Evolutionary conservation across 495 filamentous ascomycete species (phyloP), one percentile per base, ranked within the genome.

Genomic region (Hapsidospora chrysogenum): DNA sequence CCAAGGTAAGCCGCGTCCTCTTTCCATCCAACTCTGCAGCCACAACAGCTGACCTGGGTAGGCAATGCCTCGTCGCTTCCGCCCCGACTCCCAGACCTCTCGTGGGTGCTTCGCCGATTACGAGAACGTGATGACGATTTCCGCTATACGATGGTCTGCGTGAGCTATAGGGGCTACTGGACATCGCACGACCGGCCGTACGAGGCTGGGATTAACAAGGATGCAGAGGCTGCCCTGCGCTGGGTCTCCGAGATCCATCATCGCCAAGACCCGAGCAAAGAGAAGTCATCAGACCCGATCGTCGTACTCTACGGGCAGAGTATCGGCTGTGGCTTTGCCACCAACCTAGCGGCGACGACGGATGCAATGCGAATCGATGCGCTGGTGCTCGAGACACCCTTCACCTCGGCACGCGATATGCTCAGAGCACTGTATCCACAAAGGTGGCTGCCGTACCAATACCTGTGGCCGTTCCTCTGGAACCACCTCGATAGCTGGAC

Each of bases 81-180:
- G 14, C 71, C 80, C 17, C 68, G 80, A 1, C 54, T 87, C 16
- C 79, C 79, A 4, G 53, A 71, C 28, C 56, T 85, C 6, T 84
- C 81, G 0, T 60, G 67, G 28, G 52, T 68, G 8, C 47, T 74
- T 9, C 52, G 51, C 16, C 49, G 50, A 28, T 43, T 64, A 10
- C 40, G 58, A 39, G 54, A 42, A 43, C 48, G 32, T 40, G 57
- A 43, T 33, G 31, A 33, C 29, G 33, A 40, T 28, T 35, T 50
- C 17, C 41, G 52, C 26, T 72, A 72, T 44, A 72, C 63, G 1
- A 58, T 83, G 37, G 63, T 72, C 3, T 78, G 74, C 16, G 48
- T 83, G 15, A 83, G 78, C 20, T 83, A 82, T 45, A 71, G 78
- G 36, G 78, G 78, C 15, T 87, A 78, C 48, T 87, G 82, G 83